These are phyloP conservation scores for Cucurbita pepo DNA, from an alignment of 306 rosid species.

Conservation along the genomic window DNA sequence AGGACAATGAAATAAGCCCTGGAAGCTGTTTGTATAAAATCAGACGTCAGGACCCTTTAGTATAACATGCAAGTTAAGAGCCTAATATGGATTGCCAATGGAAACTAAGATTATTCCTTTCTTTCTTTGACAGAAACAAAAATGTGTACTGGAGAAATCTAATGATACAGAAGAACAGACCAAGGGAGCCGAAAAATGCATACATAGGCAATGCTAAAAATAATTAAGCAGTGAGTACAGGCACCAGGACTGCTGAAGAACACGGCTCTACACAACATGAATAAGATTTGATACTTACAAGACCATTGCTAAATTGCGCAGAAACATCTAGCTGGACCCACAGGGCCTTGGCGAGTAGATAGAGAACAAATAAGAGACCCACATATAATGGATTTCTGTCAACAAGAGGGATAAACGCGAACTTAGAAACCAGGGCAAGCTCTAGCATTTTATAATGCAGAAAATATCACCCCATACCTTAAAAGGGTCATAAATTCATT, in stretches of 20 bases:
- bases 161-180: not conserved
- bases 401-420: constrained; percentile 6
- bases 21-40: constrained; percentile 48
- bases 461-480: constrained; percentile 28
- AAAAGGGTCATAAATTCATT: constrained; percentile 93
- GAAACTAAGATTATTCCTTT: not conserved
- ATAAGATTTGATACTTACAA: constrained; percentile 41
- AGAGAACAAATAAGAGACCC: constrained; percentile 55
- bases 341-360: constrained; percentile 58
- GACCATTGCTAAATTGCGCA: constrained; percentile 62
- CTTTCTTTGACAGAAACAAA: not conserved
- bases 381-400: constrained; percentile 90
- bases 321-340: constrained; percentile 85
- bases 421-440: constrained; percentile 13
- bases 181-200: not conserved
- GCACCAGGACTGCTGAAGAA: not conserved
- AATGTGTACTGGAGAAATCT: not conserved
- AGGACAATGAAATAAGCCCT: constrained; percentile 63
- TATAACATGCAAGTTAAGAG: not conserved
- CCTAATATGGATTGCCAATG: not conserved
- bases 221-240: not conserved
- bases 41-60: not conserved
- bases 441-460: not conserved
- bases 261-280: not conserved
- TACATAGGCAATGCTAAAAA: not conserved